Base-by-base conservation (phyloP, 176 grass and related monocot genomes). In the Carex scoparia region DNA sequence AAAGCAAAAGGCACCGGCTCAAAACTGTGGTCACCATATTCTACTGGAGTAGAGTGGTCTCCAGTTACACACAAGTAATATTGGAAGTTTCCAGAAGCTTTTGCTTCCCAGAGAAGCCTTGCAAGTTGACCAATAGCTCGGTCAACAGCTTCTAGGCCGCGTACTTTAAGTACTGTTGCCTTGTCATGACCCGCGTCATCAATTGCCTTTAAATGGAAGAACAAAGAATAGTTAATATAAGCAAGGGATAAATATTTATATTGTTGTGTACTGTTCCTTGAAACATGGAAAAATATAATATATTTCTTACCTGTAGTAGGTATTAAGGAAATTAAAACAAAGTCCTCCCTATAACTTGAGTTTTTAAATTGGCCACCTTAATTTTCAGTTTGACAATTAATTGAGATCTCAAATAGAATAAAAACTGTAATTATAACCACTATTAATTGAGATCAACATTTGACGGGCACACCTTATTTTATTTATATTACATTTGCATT, bases 121-220 rank as follows among this genome's bases (percentile, higher is more conserved):
- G 91, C 84, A 77, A 95, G 90, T 75, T 98, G 95, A 81, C 91
- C 88, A 78, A 98, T 81, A 68, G 91, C 91, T 10, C 78, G 79
- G 88, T 98, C 96, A 14, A 94, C 96, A 85, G 93, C 93, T 95
- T 94, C 96, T 62, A 98, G 81, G 62, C 90, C 96, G 1, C 54
- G 61, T 32, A 98, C 90, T 84, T 98, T 98, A 27, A 98, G 84
- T 48, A 91, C 86, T 68, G 92, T 92, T 80, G 93, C 91, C 87
- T 98, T 98, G 82, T 95, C 96, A 82, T 98, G 96, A 42, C 96
- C 91, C 19, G 96, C 93, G 70, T 98, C 96, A 37, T 95, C 93
- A 82, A 98, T 98, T 44, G 93, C 96, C 96, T 98, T 77, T 16
- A 2, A 31, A 77, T 77, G 73, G 27, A 56, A 33, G 49, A 56